Percentiles rank a stretch among this genome's conserved stretches.
Conservation (phyloP, 1,284 basidiomycete genomes). For the Cystobasidium sp. region DNA sequence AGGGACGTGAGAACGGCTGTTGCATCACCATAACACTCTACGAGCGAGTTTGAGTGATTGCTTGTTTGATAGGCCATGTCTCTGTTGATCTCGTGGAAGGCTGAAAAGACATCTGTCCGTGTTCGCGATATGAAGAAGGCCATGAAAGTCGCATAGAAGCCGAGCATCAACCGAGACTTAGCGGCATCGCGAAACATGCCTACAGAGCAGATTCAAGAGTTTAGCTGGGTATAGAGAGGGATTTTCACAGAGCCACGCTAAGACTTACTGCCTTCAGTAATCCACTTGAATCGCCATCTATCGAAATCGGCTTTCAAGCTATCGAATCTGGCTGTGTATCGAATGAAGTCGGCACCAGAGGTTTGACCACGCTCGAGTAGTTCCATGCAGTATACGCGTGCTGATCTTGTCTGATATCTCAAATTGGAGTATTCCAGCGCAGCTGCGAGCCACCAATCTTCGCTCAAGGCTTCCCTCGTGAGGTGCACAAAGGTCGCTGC, state of each 20-base stretch:
- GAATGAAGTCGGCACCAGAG: constrained; percentile 26
- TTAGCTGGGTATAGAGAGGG: not conserved
- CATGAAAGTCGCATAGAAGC: constrained; percentile 33
- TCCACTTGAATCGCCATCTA: constrained; percentile 23
- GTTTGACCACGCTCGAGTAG: constrained; percentile 20
- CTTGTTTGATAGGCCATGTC: constrained; percentile 18
- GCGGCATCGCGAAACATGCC: constrained; percentile 11
- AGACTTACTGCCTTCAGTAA: constrained; percentile 17
- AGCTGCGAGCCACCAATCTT: constrained; percentile 37
- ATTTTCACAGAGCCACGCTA: not conserved
- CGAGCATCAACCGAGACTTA: constrained; percentile 25
- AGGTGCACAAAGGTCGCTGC: constrained; percentile 22
- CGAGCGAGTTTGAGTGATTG: not conserved
- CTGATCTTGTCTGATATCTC: constrained; percentile 10
- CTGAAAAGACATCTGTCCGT: constrained; percentile 11
- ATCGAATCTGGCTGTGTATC: constrained; percentile 21
- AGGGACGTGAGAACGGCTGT: constrained; percentile 6
- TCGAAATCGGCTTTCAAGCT: constrained; percentile 17
- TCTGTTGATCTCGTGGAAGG: not conserved
- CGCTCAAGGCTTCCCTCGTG: constrained; percentile 1
- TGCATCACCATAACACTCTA: constrained; percentile 21
- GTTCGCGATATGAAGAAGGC: constrained; percentile 34
- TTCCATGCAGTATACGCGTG: constrained; percentile 27
- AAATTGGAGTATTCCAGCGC: constrained; percentile 31
- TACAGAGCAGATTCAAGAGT: not conserved